phyloP scores from a whole-genome alignment of 139 green algal genomes.

The Diplosphaera chodatii region DNA sequence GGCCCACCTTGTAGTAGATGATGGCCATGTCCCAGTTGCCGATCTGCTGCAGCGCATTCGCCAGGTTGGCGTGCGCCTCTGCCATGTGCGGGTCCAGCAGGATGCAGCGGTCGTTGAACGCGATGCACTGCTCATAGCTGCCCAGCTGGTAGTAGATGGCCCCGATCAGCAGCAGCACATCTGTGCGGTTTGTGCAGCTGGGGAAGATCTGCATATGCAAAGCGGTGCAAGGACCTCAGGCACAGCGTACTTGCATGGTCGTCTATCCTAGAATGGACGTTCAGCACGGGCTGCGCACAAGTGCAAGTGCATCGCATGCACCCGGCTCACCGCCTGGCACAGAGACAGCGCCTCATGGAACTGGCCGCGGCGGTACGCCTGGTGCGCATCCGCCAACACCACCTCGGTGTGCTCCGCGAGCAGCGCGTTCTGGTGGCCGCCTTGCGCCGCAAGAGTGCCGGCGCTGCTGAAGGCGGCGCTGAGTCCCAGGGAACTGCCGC shows the following conservation, averaged over 20 bases:
- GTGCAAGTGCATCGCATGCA: background rate
- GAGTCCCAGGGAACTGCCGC: background rate
- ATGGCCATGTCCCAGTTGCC: conserved; percentile 74
- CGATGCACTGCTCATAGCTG: conserved; percentile 56
- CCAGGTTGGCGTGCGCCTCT: conserved; percentile 62
- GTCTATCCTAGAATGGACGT: no score
- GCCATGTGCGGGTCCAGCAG: conserved; percentile 50
- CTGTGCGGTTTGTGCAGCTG: conserved; percentile 33
- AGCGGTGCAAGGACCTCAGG: no score
- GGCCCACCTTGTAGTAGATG: conserved; percentile 63
- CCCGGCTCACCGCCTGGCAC: conserved; percentile 44
- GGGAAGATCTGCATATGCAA: conserved; percentile 36
- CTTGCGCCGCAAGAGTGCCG: background rate
- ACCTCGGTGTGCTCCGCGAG: background rate
- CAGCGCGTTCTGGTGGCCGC: background rate
- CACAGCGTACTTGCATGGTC: no score
- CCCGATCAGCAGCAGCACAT: conserved; percentile 76
- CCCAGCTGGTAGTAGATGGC: conserved; percentile 76
- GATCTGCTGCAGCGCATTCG: conserved; percentile 69
- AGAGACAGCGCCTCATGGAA: conserved; percentile 42
- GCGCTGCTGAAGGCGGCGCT: background rate
- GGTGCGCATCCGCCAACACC: conserved; percentile 33
- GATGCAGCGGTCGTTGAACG: conserved; percentile 65
- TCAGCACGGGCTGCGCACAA: no score
- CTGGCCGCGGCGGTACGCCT: conserved; percentile 41